A percentile compares a stretch with the other conserved stretches of the same genome.
Conservation (phyloP, 352 stramenopile species). For the Globisporangium paddicum region DNA sequence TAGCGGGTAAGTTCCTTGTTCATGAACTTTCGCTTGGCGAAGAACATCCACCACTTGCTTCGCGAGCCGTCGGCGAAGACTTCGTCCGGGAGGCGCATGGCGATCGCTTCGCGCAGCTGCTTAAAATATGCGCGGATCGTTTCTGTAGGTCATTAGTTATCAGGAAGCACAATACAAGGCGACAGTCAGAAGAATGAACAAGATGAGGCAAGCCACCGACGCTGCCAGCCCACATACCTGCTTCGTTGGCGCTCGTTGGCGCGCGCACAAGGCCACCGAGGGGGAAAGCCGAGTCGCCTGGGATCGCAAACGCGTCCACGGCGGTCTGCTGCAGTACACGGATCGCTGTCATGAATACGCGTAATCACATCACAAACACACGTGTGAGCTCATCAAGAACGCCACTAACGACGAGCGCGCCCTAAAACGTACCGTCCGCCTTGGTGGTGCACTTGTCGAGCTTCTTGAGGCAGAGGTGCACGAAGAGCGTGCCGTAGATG, state of each 20-base stretch:
- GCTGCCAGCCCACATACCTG: slow-evolving; percentile 56
- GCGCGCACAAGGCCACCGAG: slow-evolving; percentile 79
- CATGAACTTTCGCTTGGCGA: slow-evolving; percentile 94
- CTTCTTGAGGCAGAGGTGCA: slow-evolving; percentile 90
- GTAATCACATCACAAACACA: background rate
- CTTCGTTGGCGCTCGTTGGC: slow-evolving; percentile 67
- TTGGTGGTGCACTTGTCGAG: slow-evolving; percentile 81
- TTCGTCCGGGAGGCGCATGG: slow-evolving; percentile 72
- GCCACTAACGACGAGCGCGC: background rate
- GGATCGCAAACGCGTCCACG: slow-evolving; percentile 83
- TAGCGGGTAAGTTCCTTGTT: slow-evolving; percentile 87
- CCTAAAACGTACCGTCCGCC: slow-evolving; percentile 36
- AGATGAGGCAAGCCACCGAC: too few species aligned
- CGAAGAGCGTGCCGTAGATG: slow-evolving; percentile 93
- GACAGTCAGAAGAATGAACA: background rate
- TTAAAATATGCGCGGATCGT: slow-evolving; percentile 89
- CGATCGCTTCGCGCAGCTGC: slow-evolving; percentile 85
- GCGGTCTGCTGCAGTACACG: slow-evolving; percentile 79
- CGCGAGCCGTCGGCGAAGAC: slow-evolving; percentile 82
- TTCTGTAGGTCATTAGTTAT: slow-evolving; percentile 30
- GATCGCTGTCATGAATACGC: slow-evolving; percentile 32
- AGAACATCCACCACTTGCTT: slow-evolving; percentile 95
- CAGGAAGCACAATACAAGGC: background rate
- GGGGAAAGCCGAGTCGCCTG: slow-evolving; percentile 79
- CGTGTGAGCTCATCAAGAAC: background rate